Evolutionary conservation across 768 basidiomycete genomes (phyloP).

Genomic region (Collybia mongolica): DNA sequence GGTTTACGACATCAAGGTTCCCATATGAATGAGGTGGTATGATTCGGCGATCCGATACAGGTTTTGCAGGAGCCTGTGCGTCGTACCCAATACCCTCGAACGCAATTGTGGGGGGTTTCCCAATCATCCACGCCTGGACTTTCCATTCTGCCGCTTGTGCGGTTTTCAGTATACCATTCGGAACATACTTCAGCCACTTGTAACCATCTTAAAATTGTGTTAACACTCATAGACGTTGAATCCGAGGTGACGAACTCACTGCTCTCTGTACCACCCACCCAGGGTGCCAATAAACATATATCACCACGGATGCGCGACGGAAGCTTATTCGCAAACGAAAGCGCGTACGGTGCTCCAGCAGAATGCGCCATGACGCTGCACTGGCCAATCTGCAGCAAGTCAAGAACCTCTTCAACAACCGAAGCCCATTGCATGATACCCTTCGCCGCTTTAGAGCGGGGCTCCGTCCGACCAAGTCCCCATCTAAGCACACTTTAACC

Average conservation of each 20-base stretch:
- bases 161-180: slow-evolving; percentile 88
- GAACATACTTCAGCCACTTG: slow-evolving; percentile 97
- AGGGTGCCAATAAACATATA: slow-evolving; percentile 88
- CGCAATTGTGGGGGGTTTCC: slow-evolving; percentile 85
- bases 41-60: slow-evolving; percentile 13
- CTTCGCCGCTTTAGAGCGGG: slow-evolving; percentile 62
- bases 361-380: slow-evolving; percentile 95
- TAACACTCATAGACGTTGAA: slow-evolving; percentile 6
- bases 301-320: slow-evolving; percentile 79
- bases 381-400: slow-evolving; percentile 69
- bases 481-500: slow-evolving; percentile 49
- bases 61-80: slow-evolving; percentile 31
- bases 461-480: slow-evolving; percentile 89
- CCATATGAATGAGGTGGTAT: slow-evolving; percentile 27
- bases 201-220: slow-evolving; percentile 59
- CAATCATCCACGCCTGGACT: slow-evolving; percentile 95
- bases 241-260: slow-evolving; percentile 48
- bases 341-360: slow-evolving; percentile 92
- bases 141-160: slow-evolving; percentile 98
- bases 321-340: slow-evolving; percentile 79
- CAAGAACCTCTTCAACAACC: slow-evolving; percentile 88
- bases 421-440: slow-evolving; percentile 90
- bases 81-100: slow-evolving; percentile 88
- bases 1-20: slow-evolving; percentile 29
- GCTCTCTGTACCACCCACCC: slow-evolving; percentile 90